A percentile compares a stretch with the other conserved stretches of the same genome.
Conservation (phyloP, 345 rosid genomes). For the Kernera saxatilis region DNA sequence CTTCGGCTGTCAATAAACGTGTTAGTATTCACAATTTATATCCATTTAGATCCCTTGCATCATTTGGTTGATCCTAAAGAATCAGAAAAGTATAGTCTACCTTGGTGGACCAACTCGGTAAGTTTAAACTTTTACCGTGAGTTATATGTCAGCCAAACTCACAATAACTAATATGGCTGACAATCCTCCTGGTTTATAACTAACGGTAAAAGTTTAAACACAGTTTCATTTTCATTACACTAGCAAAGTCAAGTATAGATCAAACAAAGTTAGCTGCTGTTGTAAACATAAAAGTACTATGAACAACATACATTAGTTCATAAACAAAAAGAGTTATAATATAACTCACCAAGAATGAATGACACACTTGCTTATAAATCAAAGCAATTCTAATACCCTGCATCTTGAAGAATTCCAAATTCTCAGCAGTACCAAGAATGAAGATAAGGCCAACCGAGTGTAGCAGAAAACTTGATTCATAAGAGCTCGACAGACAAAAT, state of each 20-base stretch:
- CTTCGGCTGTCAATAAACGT: neutral
- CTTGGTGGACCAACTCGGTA: neutral
- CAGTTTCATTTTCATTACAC: no score
- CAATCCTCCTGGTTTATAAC: no score
- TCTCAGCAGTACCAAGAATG: neutral
- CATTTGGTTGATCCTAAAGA: neutral
- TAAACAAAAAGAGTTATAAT: no score
- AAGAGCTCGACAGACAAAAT: neutral
- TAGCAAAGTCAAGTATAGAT: neutral
- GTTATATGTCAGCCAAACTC: neutral
- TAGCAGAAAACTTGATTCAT: neutral
- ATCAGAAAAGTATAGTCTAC: neutral
- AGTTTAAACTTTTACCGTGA: neutral
- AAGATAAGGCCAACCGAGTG: neutral
- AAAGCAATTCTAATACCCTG: neutral
- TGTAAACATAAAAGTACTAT: neutral
- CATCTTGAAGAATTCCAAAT: neutral
- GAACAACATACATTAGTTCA: no score
- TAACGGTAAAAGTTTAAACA: no score
- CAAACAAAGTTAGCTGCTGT: neutral
- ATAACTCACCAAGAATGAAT: no score
- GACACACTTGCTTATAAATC: no score
- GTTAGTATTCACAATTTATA: neutral
- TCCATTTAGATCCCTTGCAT: neutral
- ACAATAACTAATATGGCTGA: neutral